These are phyloP conservation scores for Dichotomopilus funicola DNA, from an alignment of 2,329 filamentous ascomycete species.

Conservation along the genomic window DNA sequence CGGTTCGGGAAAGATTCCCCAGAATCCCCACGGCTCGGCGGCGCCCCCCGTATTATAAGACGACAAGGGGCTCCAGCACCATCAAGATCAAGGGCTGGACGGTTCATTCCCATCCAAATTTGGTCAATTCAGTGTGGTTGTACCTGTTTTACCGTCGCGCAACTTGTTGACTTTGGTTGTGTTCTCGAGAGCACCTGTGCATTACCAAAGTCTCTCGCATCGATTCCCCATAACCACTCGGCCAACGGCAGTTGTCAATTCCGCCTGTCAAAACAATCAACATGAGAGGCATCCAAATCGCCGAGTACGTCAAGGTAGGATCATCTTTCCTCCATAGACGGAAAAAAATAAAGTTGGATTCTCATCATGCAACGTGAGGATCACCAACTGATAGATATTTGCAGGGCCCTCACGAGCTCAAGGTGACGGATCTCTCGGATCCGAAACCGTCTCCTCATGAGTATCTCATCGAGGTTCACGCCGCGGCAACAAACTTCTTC, in stretches of 20 bases:
- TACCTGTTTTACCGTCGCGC: too few relatives aligned
- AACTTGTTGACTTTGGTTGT: too few relatives aligned
- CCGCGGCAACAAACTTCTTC: conserved; percentile 92
- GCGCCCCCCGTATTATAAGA: conserved; percentile 1
- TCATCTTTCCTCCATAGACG: background rate
- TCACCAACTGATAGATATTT: background rate
- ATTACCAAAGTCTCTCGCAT: background rate
- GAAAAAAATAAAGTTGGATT: background rate
- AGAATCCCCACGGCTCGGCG: conserved; percentile 13
- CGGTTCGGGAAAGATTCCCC: background rate
- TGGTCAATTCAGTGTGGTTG: too few relatives aligned
- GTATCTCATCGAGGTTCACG: conserved; percentile 82
- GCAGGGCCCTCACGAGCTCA: conserved; percentile 72
- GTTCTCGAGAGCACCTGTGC: too few relatives aligned
- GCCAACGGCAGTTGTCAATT: too few relatives aligned
- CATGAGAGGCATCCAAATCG: conserved; percentile 32
- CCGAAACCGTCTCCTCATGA: conserved; percentile 64
- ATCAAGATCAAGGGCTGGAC: too few relatives aligned
- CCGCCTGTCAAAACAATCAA: conserved; percentile 5
- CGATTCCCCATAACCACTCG: too few relatives aligned
- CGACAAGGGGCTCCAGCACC: background rate
- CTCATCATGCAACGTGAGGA: background rate
- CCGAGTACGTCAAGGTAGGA: conserved; percentile 31
- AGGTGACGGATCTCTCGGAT: conserved; percentile 66
- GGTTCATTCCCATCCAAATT: too few relatives aligned